These are phyloP conservation scores for Diddensiella transvaalensis DNA, from an alignment of 805 yeast genomes.

Conservation along the genomic window DNA sequence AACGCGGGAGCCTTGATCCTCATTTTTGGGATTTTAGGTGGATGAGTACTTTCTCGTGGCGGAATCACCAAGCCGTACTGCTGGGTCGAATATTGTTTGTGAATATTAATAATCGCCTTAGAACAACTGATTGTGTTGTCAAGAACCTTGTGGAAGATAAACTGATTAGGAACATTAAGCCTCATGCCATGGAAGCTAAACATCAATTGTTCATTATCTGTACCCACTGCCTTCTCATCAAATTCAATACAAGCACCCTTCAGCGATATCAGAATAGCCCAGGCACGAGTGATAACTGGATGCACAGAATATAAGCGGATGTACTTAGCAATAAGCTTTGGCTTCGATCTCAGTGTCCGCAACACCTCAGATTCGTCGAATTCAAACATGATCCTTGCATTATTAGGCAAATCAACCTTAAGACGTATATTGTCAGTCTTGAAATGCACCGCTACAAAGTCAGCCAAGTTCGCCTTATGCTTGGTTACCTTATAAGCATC, in stretches of 20 bases:
- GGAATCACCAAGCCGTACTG: constrained; percentile 20
- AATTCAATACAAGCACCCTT: constrained; percentile 25
- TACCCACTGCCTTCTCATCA: constrained; percentile 10
- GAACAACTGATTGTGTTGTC: constrained; percentile 68
- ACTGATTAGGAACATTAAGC: constrained; percentile 61
- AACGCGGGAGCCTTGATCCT: constrained; percentile 53
- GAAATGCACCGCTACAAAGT: constrained; percentile 28
- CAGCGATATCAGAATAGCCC: constrained; percentile 37
- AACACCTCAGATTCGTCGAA: constrained; percentile 35
- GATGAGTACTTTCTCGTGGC: constrained; percentile 28
- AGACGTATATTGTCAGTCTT: constrained; percentile 30
- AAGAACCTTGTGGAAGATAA: constrained; percentile 71
- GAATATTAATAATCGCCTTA: constrained; percentile 60
- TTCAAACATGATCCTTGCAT: constrained; percentile 47
- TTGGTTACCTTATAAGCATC: background rate
- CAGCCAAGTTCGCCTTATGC: background rate
- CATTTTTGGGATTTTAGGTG: constrained; percentile 42
- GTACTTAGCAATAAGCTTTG: constrained; percentile 35
- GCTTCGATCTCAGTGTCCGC: constrained; percentile 30
- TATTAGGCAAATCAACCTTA: constrained; percentile 44
- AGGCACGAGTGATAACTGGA: constrained; percentile 40
- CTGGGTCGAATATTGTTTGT: constrained; percentile 30
- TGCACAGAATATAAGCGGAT: constrained; percentile 47
- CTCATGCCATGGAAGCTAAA: constrained; percentile 34
- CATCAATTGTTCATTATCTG: constrained; percentile 22